Base-by-base conservation (phyloP, 192 early-diverging fungal species). In the Coemansia sp. region DNA sequence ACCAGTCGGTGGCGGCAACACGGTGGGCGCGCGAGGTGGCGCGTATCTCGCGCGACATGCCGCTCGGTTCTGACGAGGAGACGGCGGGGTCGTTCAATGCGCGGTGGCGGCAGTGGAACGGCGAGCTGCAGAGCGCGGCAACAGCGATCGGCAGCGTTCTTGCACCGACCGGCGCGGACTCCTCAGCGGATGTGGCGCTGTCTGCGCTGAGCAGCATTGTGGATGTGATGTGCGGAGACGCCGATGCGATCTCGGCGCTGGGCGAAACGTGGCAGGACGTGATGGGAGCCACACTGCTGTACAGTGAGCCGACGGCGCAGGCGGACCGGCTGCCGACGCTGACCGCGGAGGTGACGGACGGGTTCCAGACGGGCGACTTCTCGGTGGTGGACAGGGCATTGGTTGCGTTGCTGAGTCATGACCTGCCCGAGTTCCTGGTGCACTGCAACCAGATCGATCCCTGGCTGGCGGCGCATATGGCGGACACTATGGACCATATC, bases 391-490 rank as follows among this genome's bases (percentile, higher is more conserved):
- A 84, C 53, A 34, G 68, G 50, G 29, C 67, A 52, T 36, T 80
- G 30, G 28, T 68, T 47, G 70, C 68, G 60, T 57, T 81, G 73
- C 54, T 83, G 31, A 59, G 52, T 62, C 68, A 84, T 59, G 64
- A 76, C 53, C 47, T 71, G 60, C 55, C 82, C 14, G 73, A 76
- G 40, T 75, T 87, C 36, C 79, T 84, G 37, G 72, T 82, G 30
- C 56, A 62, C 60, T 63, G 72, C 45, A 61, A 44, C 38, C 71
- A 67, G 38, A 75, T 78, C 55, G 81, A 87, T 40, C 52, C 61
- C 4, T 88, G 87, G 87, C 75, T 91, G 9, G 80, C 85, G 11
- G 83, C 87, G 0, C 89, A 91, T 41, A 23, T 86, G 0, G 61
- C 75, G 0, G 86, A 88, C 63, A 66, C 85, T 1, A 61, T 91